These are phyloP conservation scores for Amaranthus cruentus DNA, from an alignment of 148 eudicot species.

Conservation along the genomic window DNA sequence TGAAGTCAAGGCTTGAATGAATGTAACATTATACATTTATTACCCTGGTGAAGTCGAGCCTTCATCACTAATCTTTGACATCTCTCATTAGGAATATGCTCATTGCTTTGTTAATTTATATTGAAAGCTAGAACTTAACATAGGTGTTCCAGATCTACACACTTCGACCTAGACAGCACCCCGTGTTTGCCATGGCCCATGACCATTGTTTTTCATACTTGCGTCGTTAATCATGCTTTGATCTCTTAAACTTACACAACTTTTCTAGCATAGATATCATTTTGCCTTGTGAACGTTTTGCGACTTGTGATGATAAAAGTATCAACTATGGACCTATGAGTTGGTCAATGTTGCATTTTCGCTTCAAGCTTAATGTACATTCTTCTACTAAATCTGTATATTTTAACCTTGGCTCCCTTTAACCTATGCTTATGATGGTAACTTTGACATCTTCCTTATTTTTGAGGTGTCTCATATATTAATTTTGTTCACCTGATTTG, in stretches of 20 bases:
- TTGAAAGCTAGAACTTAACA: background rate
- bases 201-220: background rate
- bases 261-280: background rate
- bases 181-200: background rate
- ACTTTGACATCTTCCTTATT: background rate
- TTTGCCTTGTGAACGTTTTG: background rate
- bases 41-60: background rate
- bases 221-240: background rate
- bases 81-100: background rate
- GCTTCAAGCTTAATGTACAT: background rate
- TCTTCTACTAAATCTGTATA: background rate
- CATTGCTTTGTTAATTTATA: background rate
- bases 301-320: constrained; percentile 7
- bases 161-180: background rate
- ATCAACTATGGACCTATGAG: background rate
- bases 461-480: background rate
- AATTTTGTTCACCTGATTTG: background rate
- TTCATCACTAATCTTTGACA: background rate
- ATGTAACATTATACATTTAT: background rate
- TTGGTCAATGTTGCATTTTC: background rate
- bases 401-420: background rate
- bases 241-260: no score
- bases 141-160: background rate
- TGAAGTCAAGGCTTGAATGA: background rate
- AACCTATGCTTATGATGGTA: background rate